Percentiles rank a stretch among this genome's conserved stretches.
These are phyloP conservation scores for Poa annua DNA, from an alignment of 176 grass and related monocot genomes.

Conservation along the genomic window DNA sequence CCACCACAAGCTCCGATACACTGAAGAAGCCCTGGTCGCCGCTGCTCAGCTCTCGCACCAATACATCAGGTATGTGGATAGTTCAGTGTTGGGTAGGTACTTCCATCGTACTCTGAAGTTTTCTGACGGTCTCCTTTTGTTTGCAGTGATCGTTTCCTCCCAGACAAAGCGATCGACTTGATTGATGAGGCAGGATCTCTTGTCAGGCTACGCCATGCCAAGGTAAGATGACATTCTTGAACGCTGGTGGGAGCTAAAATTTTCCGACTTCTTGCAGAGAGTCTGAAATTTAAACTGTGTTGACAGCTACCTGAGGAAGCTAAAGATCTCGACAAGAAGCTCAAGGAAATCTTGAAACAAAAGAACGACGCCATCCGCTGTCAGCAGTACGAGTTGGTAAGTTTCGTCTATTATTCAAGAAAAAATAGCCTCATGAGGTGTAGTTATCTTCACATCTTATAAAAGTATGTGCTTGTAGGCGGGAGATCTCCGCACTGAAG, in stretches of 20 bases:
- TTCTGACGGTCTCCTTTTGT: constrained; percentile 22
- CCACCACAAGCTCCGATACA: constrained; percentile 91
- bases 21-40: constrained; percentile 72
- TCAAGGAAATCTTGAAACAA: constrained; percentile 74
- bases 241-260: constrained; percentile 17
- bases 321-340: constrained; percentile 75
- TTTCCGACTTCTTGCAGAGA: neutral
- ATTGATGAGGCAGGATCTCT: constrained; percentile 88
- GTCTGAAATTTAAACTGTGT: neutral
- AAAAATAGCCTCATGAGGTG: neutral
- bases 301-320: constrained; percentile 82
- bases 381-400: constrained; percentile 86
- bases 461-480: constrained; percentile 49
- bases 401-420: neutral
- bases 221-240: constrained; percentile 46
- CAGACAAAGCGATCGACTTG: constrained; percentile 92
- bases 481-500: constrained; percentile 57
- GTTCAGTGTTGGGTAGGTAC: neutral
- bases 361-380: constrained; percentile 78
- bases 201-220: constrained; percentile 82
- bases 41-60: constrained; percentile 84
- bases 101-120: neutral
- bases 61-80: constrained; percentile 73
- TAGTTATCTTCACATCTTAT: neutral
- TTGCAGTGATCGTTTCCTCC: constrained; percentile 86